A percentile compares a stretch with the other conserved stretches of the same genome.
Conservation (phyloP, 768 basidiomycete species). For the Agrocybe pediades region DNA sequence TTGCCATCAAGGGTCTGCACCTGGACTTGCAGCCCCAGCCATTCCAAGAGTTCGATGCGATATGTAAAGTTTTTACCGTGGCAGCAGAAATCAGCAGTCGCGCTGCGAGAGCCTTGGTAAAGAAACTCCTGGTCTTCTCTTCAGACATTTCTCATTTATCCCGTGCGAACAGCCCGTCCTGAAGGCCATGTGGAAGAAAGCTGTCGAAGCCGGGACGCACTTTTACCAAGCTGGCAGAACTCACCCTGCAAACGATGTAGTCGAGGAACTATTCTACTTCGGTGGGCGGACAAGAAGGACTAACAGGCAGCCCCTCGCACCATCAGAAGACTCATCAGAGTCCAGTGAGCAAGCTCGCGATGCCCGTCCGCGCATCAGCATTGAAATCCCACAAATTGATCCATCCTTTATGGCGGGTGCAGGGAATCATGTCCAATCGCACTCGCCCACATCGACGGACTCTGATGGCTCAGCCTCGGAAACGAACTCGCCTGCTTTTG, state of each 20-base stretch:
- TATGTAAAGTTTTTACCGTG: slow-evolving; percentile 43
- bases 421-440: background rate
- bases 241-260: slow-evolving; percentile 12
- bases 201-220: slow-evolving; percentile 28
- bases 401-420: background rate
- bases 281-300: slow-evolving; percentile 32
- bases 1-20: slow-evolving; percentile 47
- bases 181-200: slow-evolving; percentile 45
- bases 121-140: slow-evolving; percentile 7
- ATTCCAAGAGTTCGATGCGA: slow-evolving; percentile 45
- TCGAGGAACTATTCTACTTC: slow-evolving; percentile 38
- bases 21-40: slow-evolving; percentile 48
- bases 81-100: slow-evolving; percentile 48
- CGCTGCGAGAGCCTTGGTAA: slow-evolving; percentile 51
- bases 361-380: no score
- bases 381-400: background rate
- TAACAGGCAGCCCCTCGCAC: background rate
- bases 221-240: slow-evolving; percentile 17
- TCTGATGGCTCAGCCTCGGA: background rate
- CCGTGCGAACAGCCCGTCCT: slow-evolving; percentile 41
- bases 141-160: background rate
- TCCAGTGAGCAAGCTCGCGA: background rate
- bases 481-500: background rate
- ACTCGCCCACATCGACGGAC: background rate
- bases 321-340: background rate